Conservation (phyloP, 768 basidiomycete species). For the Cystobasidium ongulense region DNA sequence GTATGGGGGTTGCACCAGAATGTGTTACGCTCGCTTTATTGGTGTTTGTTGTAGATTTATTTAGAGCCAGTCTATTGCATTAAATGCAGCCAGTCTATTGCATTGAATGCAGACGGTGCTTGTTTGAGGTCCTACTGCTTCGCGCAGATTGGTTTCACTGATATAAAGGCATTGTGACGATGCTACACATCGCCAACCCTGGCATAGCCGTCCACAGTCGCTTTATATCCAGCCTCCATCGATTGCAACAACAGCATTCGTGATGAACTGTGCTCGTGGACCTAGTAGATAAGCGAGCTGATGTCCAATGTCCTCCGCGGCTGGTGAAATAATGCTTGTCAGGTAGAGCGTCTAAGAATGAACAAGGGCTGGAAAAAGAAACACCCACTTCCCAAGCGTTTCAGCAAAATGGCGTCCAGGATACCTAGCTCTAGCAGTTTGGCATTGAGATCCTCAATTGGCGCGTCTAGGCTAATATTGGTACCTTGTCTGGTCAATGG, state of each 20-base stretch:
- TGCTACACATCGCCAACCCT: too few species aligned
- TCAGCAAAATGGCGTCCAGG: conserved; percentile 23
- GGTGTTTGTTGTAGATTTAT: too few species aligned
- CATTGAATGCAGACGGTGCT: too few species aligned
- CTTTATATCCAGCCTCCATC: conserved; percentile 7
- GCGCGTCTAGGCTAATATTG: neutral
- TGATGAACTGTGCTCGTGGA: conserved; percentile 23
- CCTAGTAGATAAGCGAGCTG: conserved; percentile 27
- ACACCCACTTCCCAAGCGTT: conserved; percentile 24
- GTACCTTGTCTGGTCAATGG: conserved; percentile 18
- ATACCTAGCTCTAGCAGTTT: conserved; percentile 20
- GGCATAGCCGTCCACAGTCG: too few species aligned
- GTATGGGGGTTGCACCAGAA: too few species aligned
- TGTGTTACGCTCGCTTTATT: too few species aligned
- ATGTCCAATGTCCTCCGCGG: conserved; percentile 31
- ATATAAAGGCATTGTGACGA: too few species aligned
- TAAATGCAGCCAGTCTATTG: too few species aligned
- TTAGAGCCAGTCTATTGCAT: too few species aligned
- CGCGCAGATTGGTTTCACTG: too few species aligned
- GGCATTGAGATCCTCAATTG: conserved; percentile 23
- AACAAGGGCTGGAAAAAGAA: neutral
- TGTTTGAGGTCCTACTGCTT: too few species aligned
- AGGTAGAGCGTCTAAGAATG: neutral
- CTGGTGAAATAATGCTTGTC: neutral
- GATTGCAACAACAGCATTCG: conserved; percentile 11